Conservation (phyloP, 2,329 filamentous ascomycete genomes). For the Phoma sp. region DNA sequence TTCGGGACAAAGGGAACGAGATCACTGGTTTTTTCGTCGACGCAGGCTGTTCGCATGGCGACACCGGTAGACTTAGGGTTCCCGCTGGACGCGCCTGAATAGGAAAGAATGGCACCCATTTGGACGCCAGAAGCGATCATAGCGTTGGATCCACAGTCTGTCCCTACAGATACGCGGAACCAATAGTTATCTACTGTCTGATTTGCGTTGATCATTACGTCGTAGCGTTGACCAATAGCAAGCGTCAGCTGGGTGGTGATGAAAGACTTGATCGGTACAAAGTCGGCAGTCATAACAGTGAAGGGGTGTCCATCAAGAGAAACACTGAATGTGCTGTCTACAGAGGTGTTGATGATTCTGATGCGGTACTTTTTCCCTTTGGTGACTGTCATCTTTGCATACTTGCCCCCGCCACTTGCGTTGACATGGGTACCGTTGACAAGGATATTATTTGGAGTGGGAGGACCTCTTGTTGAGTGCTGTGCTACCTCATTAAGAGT, state of each 20-base stretch:
- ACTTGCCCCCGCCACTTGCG: conserved; percentile 49
- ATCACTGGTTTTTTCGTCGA: conserved; percentile 43
- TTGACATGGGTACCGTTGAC: conserved; percentile 63
- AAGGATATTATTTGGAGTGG: conserved; percentile 53
- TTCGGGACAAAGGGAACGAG: conserved; percentile 51
- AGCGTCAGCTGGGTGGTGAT: conserved; percentile 45
- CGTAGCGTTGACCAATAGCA: conserved; percentile 52
- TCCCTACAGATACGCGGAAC: conserved; percentile 52
- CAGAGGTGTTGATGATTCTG: conserved; percentile 63
- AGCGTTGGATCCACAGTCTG: conserved; percentile 37
- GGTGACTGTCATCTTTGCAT: conserved; percentile 42
- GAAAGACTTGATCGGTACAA: conserved; percentile 52
- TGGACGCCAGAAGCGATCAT: conserved; percentile 36
- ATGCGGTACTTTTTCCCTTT: conserved; percentile 62
- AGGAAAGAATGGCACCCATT: conserved; percentile 50
- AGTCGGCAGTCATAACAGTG: conserved; percentile 52
- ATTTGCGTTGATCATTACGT: conserved; percentile 55
- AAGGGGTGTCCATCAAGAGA: conserved; percentile 51
- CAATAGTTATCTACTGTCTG: conserved; percentile 54
- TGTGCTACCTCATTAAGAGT: conserved; percentile 39
- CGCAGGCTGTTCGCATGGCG: conserved; percentile 44
- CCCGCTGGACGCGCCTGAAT: conserved; percentile 43
- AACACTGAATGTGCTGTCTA: conserved; percentile 42
- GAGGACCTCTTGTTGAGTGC: conserved; percentile 44
- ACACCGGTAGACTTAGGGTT: conserved; percentile 46